Evolutionary conservation across 1,284 basidiomycete genomes (phyloP).

Genomic region (Puccinia sorghi): DNA sequence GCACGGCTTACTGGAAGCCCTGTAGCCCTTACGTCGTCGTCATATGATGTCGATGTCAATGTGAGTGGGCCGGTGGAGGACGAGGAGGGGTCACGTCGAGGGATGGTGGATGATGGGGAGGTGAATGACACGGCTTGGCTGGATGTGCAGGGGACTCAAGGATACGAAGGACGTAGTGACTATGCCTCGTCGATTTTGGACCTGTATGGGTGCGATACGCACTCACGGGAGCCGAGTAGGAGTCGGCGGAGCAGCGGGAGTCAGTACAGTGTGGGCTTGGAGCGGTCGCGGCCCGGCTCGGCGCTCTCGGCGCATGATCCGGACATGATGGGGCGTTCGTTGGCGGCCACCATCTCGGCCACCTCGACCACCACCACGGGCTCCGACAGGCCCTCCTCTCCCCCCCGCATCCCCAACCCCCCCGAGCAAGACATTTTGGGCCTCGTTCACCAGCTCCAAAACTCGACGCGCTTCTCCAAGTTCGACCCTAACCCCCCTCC

Average conservation of each 20-base stretch:
- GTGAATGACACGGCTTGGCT: too few species aligned
- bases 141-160: neutral
- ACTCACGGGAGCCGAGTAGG: neutral
- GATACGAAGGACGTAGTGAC: conserved; percentile 7
- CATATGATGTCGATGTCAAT: neutral
- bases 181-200: conserved; percentile 43
- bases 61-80: neutral
- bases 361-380: neutral
- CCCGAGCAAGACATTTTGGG: neutral
- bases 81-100: too few species aligned
- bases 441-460: conserved; percentile 14
- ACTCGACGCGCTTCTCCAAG: conserved; percentile 3
- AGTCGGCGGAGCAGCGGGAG: neutral
- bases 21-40: neutral
- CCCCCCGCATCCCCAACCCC: neutral
- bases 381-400: too few species aligned
- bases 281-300: neutral
- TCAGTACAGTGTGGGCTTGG: neutral
- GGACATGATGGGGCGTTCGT: neutral
- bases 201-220: conserved; percentile 13
- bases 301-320: too few species aligned
- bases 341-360: neutral
- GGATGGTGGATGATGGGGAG: too few species aligned
- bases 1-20: neutral
- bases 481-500: conserved; percentile 15